Evolutionary conservation across 345 rosid genomes (phyloP), one percentile per base, ranked within the genome.

Genomic region (Eucalyptus victrix): DNA sequence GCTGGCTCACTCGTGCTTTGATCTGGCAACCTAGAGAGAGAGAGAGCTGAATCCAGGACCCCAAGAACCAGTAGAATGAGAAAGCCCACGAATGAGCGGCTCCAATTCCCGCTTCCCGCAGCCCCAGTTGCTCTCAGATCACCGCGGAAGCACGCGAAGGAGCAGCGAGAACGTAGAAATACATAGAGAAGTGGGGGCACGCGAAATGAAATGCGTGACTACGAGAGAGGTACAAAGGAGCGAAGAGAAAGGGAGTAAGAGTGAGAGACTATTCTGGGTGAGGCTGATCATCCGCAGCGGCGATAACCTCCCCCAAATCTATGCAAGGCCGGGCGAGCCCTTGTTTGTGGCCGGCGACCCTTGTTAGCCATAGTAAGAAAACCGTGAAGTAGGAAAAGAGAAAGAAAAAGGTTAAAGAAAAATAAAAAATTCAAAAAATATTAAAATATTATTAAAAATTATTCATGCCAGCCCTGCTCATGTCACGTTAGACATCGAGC

Each of bases 381-480:
- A 51, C 4, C 0, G 4, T 51, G 56, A 51, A 51, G 14, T 24
- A 56, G 30, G 30, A 56, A 26, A 56, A 24, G 62, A 56, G 28
- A 24, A 24, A 56, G 12, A 1, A 56, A 56, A 54, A 8, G 4
- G 7, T 19, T 7, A 3, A 56, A 24, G 1, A 0, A 21, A 24
- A 56, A 4, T 2, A 4, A 21, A 24, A 56, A 9, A 4, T 24
- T 9, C 0, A 4, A 23, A 24, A 56, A 9, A 9, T 56, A 24
- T 56, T 56, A 9, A 56, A 23, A 56, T 56, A 24, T 56, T 56
- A 4, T 56, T 56, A 56, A 56, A 56, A 23, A 56, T 56, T 23
- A 0, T 56, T 10, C 30, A 9, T 8, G 0, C 2, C 0, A 56
- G 0, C 30, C 1, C 1, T 1, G 1, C 8, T 51, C 0, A 1